Conservation (phyloP, 495 filamentous ascomycete species). For the Glutinoglossum americanum region DNA sequence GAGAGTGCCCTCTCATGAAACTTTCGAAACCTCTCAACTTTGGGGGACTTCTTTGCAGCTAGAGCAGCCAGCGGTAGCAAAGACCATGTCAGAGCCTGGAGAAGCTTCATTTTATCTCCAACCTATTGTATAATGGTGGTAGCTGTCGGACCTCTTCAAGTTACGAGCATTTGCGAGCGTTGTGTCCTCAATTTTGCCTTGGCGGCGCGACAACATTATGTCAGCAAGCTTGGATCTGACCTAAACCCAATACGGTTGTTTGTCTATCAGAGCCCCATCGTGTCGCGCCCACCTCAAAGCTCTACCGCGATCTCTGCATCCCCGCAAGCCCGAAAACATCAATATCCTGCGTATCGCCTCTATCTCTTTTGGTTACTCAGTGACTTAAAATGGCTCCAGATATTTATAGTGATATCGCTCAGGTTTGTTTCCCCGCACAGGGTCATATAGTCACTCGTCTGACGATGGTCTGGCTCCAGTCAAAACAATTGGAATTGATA, state of each 20-base stretch:
- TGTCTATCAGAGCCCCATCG: neutral
- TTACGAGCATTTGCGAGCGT: neutral
- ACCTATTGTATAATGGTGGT: neutral
- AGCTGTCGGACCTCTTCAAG: too few species aligned
- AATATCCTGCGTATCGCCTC: neutral
- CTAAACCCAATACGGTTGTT: neutral
- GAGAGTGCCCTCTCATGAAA: constrained; percentile 46
- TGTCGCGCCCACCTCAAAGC: neutral
- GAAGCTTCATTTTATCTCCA: constrained; percentile 17
- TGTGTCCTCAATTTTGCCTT: constrained; percentile 3
- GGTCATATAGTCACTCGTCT: neutral
- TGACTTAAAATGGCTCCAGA: neutral
- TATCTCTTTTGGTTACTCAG: neutral
- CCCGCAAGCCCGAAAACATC: neutral
- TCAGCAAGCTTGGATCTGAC: neutral
- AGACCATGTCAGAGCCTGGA: constrained; percentile 27
- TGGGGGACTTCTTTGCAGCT: constrained; percentile 30
- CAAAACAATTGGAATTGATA: constrained; percentile 35
- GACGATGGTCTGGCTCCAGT: constrained; percentile 15
- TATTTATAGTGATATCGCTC: neutral
- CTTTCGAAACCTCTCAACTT: constrained; percentile 35
- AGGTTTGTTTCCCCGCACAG: neutral
- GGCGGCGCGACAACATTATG: neutral
- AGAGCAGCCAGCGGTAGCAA: constrained; percentile 30
- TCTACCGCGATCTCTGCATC: neutral